Evolutionary conservation across 2,329 filamentous ascomycete species (phyloP).

Genomic region (Fusarium albidum): DNA sequence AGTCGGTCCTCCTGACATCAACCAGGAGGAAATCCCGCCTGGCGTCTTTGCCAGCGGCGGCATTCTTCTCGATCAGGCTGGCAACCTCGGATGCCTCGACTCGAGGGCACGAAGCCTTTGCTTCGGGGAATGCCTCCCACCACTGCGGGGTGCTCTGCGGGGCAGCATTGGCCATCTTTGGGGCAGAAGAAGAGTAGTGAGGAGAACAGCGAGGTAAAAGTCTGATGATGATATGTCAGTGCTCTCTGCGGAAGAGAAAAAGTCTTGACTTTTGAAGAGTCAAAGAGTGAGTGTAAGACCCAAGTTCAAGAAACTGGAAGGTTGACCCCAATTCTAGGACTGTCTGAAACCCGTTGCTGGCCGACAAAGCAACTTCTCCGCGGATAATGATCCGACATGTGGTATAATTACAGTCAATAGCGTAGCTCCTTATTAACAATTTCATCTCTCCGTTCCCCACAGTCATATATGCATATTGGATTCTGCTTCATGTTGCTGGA

Average conservation of each 20-base stretch:
- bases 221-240: background rate
- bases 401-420: background rate
- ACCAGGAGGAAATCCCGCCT: slow-evolving; percentile 55
- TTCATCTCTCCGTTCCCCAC: no score
- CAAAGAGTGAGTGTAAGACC: background rate
- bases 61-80: slow-evolving; percentile 49
- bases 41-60: slow-evolving; percentile 39
- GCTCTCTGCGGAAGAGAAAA: background rate
- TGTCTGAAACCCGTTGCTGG: slow-evolving; percentile 1
- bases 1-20: slow-evolving; percentile 62
- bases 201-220: background rate
- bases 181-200: no score
- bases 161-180: slow-evolving; percentile 37
- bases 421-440: no score
- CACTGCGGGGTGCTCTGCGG: slow-evolving; percentile 43
- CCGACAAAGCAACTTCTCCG: background rate
- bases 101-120: slow-evolving; percentile 48
- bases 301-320: background rate
- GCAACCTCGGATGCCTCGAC: slow-evolving; percentile 52
- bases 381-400: background rate
- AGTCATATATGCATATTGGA: no score
- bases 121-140: slow-evolving; percentile 54
- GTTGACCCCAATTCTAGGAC: slow-evolving; percentile 9
- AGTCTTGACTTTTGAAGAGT: background rate
- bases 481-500: background rate